A percentile compares a stretch with the other conserved stretches of the same genome.
phyloP scores from a whole-genome alignment of 805 yeast species.

The Torulaspora gathmanii region DNA sequence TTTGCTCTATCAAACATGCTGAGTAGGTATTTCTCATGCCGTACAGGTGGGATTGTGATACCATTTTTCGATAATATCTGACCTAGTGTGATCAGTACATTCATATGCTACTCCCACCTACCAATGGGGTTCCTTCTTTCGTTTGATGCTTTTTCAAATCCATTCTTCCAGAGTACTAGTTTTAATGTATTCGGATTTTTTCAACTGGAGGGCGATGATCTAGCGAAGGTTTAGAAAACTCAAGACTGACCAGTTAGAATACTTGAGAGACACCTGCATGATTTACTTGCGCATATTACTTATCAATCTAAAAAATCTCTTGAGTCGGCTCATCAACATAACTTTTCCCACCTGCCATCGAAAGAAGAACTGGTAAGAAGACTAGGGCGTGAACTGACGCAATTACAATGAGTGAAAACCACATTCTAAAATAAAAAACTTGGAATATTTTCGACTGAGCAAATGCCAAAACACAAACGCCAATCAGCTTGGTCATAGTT shows the following conservation, averaged over 20 bases:
- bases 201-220: neutral
- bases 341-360: constrained; percentile 57
- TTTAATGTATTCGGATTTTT: neutral
- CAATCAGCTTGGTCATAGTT: constrained; percentile 82
- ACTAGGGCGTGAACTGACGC: constrained; percentile 78
- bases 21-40: constrained; percentile 9
- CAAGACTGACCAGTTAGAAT: too few species aligned
- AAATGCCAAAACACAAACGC: constrained; percentile 80
- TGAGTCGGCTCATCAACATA: constrained; percentile 36
- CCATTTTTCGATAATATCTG: constrained; percentile 27
- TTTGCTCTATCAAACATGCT: constrained; percentile 10
- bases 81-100: constrained; percentile 33
- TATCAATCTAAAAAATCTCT: neutral
- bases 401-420: constrained; percentile 72
- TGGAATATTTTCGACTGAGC: constrained; percentile 85
- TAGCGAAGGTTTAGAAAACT: neutral
- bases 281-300: neutral
- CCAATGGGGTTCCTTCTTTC: neutral
- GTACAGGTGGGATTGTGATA: constrained; percentile 9
- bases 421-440: constrained; percentile 90
- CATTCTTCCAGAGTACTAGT: too few species aligned
- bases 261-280: neutral
- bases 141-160: too few species aligned
- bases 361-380: constrained; percentile 69
- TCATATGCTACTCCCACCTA: constrained; percentile 20